A percentile compares a stretch with the other conserved stretches of the same genome.
Evolutionary conservation across 2,329 filamentous ascomycete species (phyloP).

Genomic region (Coniochaeta prunicola): DNA sequence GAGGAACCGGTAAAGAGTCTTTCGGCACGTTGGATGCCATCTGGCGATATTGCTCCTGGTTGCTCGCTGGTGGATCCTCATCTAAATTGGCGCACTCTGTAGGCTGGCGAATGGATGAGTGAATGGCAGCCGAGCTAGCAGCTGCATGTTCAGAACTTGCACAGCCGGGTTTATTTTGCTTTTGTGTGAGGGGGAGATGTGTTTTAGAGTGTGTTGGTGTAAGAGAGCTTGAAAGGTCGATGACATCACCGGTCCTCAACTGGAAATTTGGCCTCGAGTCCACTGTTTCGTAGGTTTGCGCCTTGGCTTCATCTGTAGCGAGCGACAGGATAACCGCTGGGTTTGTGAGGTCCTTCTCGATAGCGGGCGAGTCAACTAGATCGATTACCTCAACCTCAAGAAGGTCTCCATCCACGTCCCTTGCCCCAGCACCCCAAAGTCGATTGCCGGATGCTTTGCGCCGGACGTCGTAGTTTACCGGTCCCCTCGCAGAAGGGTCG

Average conservation of each 20-base stretch:
- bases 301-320: not conserved
- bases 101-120: not conserved
- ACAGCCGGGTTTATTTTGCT: not conserved
- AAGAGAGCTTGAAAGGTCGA: not conserved
- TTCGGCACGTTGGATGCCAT: conserved; percentile 4
- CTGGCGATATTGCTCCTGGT: conserved; percentile 20
- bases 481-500: conserved; percentile 28
- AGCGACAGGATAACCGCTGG: conserved; percentile 1
- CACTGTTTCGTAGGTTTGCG: not conserved
- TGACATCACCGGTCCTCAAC: not conserved
- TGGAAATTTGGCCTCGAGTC: not conserved
- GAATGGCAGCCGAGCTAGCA: not conserved
- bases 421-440: conserved; percentile 65
- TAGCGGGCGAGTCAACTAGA: conserved; percentile 37
- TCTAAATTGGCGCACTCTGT: conserved; percentile 6
- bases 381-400: conserved; percentile 58
- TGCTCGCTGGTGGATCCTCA: conserved; percentile 21
- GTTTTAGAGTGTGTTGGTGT: not conserved
- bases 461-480: conserved; percentile 11
- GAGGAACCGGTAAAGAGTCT: not conserved
- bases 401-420: conserved; percentile 58
- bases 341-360: conserved; percentile 11
- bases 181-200: not conserved
- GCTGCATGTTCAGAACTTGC: not conserved
- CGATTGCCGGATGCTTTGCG: conserved; percentile 19